Evolutionary conservation across 2,329 filamentous ascomycete genomes (phyloP), one percentile per base, ranked within the genome.

Genomic region (Fusarium caatingaense): DNA sequence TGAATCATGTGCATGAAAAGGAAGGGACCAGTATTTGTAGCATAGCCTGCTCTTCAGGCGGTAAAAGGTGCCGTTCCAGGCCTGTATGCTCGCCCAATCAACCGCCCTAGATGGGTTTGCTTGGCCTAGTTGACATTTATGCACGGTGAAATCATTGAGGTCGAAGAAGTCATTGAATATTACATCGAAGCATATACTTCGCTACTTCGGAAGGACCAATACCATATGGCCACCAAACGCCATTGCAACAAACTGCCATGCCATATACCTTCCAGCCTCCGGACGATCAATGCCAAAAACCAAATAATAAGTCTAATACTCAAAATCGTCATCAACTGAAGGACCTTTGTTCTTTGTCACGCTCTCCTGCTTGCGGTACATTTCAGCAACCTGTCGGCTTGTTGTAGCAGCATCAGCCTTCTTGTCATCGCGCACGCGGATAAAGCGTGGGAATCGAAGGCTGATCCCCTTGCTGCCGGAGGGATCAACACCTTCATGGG

Each of bases 301-400:
- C 13, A 48, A 40, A 30, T 11, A 44, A 16, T n/a, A 34, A 45
- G 34, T 47, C 45, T 81, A 99, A 82, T 99, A 99, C 84, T 99
- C 96, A 82, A 98, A 99, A 80, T 98, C 94, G 82, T 98, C 95
- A 84, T 99, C 96, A 58, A 94, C 94, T 49, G 91, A 86, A 6
- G 93, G 93, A 0, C 91, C 92, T 83, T 97, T 97, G 60, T 84
- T 93, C 85, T 96, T 97, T 15, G 88, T 83, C 53, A 97, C 93
- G 73, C 91, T 93, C 84, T 98, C 95, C 83, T 99, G 96, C 82
- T 93, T 94, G 72, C 91, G 87, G 82, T 98, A 99, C 95, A 99
- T 97, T 80, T 98, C 96, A 1, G 94, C 94, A 51, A 99, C 92
- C 81, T 96, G 93, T 53, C 90, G 86, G 67, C 90, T 93, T 34